Conservation (phyloP, 2,329 filamentous ascomycete species). For the Diaporthe sp. region DNA sequence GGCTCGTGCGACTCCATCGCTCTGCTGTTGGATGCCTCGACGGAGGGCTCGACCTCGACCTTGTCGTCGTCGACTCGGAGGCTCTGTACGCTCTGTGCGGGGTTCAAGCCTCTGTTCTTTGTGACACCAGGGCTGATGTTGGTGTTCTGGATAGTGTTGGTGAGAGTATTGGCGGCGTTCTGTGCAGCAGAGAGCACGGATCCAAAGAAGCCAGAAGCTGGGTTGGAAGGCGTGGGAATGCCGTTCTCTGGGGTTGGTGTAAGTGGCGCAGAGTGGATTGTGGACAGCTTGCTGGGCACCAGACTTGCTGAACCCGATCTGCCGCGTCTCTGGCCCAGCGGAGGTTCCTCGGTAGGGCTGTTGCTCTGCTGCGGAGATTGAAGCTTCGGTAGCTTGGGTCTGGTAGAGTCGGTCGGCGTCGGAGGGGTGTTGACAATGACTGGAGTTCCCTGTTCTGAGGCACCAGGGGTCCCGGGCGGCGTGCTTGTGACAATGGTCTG, state of each 20-base stretch:
- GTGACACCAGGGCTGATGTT: constrained; percentile 64
- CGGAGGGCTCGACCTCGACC: constrained; percentile 59
- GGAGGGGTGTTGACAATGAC: constrained; percentile 75
- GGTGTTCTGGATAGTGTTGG: constrained; percentile 79
- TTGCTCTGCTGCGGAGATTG: constrained; percentile 42
- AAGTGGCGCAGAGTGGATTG: constrained; percentile 76
- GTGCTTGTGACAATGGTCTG: constrained; percentile 48
- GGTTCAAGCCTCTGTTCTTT: constrained; percentile 42
- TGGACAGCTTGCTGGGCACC: constrained; percentile 89
- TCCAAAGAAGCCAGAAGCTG: constrained; percentile 86
- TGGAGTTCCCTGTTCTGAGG: constrained; percentile 58
- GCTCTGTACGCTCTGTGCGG: constrained; percentile 41
- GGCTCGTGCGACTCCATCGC: constrained; percentile 73
- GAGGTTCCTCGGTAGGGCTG: constrained; percentile 55
- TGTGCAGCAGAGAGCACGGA: constrained; percentile 94
- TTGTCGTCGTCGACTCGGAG: constrained; percentile 47
- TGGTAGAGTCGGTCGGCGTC: constrained; percentile 67
- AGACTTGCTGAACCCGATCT: constrained; percentile 67
- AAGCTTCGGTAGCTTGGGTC: constrained; percentile 42
- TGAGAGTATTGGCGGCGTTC: constrained; percentile 84
- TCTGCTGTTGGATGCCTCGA: constrained; percentile 54
- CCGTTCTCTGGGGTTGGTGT: constrained; percentile 82
- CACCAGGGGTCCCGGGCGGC: constrained; percentile 63
- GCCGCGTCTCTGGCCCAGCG: constrained; percentile 75
- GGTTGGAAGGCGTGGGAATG: constrained; percentile 58